Evolutionary conservation across 805 yeast species (phyloP).

Genomic region (Metschnikowia dekortorum): DNA sequence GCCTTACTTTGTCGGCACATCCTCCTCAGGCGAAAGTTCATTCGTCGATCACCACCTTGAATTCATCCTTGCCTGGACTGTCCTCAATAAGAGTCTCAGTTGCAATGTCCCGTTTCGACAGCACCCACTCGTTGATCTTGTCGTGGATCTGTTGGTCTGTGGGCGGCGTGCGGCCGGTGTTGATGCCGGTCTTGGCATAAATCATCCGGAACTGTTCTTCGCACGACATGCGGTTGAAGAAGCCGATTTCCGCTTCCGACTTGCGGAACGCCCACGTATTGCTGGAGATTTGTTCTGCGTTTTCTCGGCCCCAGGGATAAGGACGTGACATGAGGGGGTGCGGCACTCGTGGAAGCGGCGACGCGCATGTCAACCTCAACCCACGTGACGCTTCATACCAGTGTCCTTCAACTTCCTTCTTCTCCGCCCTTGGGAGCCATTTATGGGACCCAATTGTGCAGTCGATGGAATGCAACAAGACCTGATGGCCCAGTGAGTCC

Average conservation of each 20-base stretch:
- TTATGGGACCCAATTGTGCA: too few relatives aligned
- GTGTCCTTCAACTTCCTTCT: too few relatives aligned
- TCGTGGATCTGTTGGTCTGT: slow-evolving; percentile 3
- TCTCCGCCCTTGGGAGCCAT: too few relatives aligned
- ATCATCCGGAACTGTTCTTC: slow-evolving; percentile 7
- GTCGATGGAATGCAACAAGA: too few relatives aligned
- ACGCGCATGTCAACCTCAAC: neutral
- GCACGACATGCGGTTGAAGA: slow-evolving; percentile 6
- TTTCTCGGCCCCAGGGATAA: slow-evolving; percentile 5
- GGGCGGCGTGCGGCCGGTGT: slow-evolving; percentile 6
- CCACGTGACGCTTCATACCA: too few relatives aligned
- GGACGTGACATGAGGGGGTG: neutral
- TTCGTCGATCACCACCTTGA: slow-evolving; percentile 1
- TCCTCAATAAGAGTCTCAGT: neutral
- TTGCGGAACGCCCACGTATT: slow-evolving; percentile 4
- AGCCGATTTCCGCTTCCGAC: neutral
- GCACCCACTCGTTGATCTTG: neutral
- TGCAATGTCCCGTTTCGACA: neutral
- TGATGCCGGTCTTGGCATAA: slow-evolving; percentile 5
- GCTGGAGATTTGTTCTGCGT: slow-evolving; percentile 1
- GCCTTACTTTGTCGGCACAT: neutral
- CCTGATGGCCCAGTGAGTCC: too few relatives aligned
- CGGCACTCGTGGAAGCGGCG: neutral
- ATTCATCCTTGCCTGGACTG: slow-evolving; percentile 2
- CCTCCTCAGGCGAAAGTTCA: neutral